Evolutionary conservation across 805 yeast genomes (phyloP).

Genomic region (Metschnikowia cubensis): DNA sequence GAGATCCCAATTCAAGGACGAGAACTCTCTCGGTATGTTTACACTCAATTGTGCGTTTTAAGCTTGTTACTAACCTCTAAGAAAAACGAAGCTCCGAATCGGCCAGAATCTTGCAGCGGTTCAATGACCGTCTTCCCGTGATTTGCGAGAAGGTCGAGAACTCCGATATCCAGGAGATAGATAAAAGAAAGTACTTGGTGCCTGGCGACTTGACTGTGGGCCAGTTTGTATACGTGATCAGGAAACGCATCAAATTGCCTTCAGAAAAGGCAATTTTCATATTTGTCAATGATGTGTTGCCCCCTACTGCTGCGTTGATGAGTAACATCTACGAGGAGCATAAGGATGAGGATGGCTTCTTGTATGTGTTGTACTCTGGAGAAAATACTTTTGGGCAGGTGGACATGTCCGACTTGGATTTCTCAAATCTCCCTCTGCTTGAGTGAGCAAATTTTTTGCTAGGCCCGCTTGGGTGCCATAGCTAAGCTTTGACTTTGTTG

Average conservation of each 20-base stretch:
- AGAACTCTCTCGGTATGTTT: conserved; percentile 83
- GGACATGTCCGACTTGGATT: conserved; percentile 19
- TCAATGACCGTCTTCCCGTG: conserved; percentile 90
- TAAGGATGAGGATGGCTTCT: conserved; percentile 95
- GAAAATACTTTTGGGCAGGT: conserved; percentile 89
- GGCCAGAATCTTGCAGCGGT: conserved; percentile 81
- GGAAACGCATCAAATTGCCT: conserved; percentile 93
- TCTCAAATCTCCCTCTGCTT: conserved; percentile 10
- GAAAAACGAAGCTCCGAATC: conserved; percentile 96
- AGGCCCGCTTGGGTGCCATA: not conserved
- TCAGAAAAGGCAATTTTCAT: conserved; percentile 97
- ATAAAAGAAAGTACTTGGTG: conserved; percentile 93
- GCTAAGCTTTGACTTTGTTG: not conserved
- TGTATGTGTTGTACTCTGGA: conserved; percentile 93
- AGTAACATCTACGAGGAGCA: conserved; percentile 93
- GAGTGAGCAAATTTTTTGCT: not conserved
- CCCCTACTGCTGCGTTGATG: conserved; percentile 97
- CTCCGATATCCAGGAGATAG: conserved; percentile 92
- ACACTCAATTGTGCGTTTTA: not conserved
- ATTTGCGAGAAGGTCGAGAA: conserved; percentile 97
- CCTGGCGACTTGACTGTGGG: conserved; percentile 97
- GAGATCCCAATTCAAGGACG: conserved; percentile 94
- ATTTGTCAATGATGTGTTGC: conserved; percentile 93
- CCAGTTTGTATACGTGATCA: conserved; percentile 94
- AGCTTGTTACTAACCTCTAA: conserved; percentile 20